These are phyloP conservation scores for Chionographis japonica DNA, from an alignment of 106 monocot species.

Conservation along the genomic window DNA sequence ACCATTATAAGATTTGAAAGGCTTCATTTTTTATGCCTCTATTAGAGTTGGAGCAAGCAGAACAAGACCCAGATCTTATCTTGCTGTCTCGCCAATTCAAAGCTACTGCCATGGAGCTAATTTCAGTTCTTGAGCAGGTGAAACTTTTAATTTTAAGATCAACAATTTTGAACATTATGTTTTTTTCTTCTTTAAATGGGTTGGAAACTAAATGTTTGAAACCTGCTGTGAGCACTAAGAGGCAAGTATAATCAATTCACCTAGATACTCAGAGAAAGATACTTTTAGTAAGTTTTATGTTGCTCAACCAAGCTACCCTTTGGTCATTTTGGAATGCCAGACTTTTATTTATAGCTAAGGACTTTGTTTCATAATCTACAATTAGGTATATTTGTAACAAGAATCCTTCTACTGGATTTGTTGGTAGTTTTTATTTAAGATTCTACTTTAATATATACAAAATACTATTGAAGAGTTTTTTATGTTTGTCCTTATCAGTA, in stretches of 20 bases:
- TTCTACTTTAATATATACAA: too few species aligned
- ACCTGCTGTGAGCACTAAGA: neutral
- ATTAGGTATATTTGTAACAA: too few species aligned
- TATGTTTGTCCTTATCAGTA: too few species aligned
- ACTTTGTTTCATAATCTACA: too few species aligned
- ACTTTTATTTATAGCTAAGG: too few species aligned
- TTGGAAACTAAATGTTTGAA: neutral
- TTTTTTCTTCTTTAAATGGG: neutral
- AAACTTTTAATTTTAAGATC: neutral
- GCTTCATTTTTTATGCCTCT: constrained; percentile 2
- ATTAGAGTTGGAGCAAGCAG: constrained; percentile 89
- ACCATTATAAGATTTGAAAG: neutral
- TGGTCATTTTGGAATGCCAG: too few species aligned
- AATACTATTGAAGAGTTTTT: too few species aligned
- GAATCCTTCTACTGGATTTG: too few species aligned
- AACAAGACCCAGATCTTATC: constrained; percentile 93
- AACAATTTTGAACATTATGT: neutral
- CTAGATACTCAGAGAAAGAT: too few species aligned
- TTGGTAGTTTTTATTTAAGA: too few species aligned
- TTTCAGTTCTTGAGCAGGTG: constrained; percentile 98
- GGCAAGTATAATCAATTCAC: too few species aligned
- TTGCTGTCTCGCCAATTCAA: constrained; percentile 91
- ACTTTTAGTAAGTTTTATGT: neutral
- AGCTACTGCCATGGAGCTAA: constrained; percentile 97
- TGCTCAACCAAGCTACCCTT: neutral